phyloP scores from a whole-genome alignment of 2,329 filamentous ascomycete species.

The Didymella lethalis region DNA sequence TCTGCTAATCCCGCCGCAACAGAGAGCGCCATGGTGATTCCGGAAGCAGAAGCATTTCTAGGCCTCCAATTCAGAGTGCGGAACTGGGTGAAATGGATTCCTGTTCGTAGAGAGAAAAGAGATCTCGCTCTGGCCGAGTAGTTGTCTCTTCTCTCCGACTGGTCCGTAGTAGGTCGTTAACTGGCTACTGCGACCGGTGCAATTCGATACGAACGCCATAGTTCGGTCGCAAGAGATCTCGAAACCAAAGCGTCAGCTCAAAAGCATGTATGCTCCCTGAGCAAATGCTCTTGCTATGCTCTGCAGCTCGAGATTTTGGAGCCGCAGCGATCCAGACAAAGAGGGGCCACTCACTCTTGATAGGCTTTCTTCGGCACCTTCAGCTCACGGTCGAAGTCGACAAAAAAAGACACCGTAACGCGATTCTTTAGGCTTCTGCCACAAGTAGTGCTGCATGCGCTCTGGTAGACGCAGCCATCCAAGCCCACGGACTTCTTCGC shows the following conservation, averaged over 20 bases:
- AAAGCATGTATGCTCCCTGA: neutral
- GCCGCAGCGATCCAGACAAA: neutral
- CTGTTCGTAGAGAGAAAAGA: neutral
- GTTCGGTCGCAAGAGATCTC: neutral
- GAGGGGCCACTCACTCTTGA: neutral
- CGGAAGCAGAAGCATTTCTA: neutral
- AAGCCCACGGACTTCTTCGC: neutral
- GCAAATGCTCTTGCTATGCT: neutral
- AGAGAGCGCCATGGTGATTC: neutral
- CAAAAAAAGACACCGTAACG: neutral
- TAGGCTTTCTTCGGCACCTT: neutral
- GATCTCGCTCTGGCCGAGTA: neutral
- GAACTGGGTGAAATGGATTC: neutral
- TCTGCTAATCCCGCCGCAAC: neutral
- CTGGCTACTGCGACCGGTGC: neutral
- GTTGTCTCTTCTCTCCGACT: neutral
- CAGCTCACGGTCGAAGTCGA: neutral
- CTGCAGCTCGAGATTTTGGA: neutral
- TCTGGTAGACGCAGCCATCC: neutral
- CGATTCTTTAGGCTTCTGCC: neutral
- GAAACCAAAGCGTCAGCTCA: neutral
- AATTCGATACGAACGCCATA: neutral
- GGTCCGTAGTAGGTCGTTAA: neutral
- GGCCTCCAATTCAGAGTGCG: neutral
- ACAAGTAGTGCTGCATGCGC: neutral